Evolutionary conservation across 2,329 filamentous ascomycete species (phyloP).

Genomic region (Orbilia javanica): DNA sequence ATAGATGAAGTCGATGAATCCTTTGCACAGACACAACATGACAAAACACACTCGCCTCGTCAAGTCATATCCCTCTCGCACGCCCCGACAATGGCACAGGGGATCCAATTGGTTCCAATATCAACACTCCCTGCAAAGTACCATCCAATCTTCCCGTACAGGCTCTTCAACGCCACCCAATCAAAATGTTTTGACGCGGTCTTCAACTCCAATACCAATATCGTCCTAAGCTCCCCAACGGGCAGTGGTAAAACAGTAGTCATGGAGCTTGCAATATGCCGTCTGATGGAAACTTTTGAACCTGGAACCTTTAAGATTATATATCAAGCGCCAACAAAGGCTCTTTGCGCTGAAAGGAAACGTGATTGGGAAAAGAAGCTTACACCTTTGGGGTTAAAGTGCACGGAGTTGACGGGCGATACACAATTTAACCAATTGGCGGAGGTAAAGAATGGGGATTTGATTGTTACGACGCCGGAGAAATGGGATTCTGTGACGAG

Average conservation of each 20-base stretch:
- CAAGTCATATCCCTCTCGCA: slow-evolving; percentile 53
- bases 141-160: slow-evolving; percentile 77
- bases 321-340: slow-evolving; percentile 87
- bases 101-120: slow-evolving; percentile 65
- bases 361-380: slow-evolving; percentile 84
- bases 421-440: slow-evolving; percentile 76
- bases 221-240: slow-evolving; percentile 84
- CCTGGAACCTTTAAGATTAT: slow-evolving; percentile 80
- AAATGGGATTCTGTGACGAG: slow-evolving; percentile 92
- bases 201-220: slow-evolving; percentile 78
- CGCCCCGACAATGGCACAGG: slow-evolving; percentile 65
- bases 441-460: slow-evolving; percentile 78
- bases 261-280: slow-evolving; percentile 84
- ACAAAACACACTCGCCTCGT: slow-evolving; percentile 2
- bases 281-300: slow-evolving; percentile 72
- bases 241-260: slow-evolving; percentile 87
- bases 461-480: slow-evolving; percentile 89
- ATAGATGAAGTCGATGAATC: not conserved
- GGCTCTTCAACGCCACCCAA: slow-evolving; percentile 83
- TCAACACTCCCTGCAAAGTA: slow-evolving; percentile 75
- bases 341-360: slow-evolving; percentile 78
- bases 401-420: slow-evolving; percentile 85
- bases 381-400: slow-evolving; percentile 74
- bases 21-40: not conserved
- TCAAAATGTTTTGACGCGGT: slow-evolving; percentile 79